phyloP scores from a whole-genome alignment of 805 yeast species.

The Starmerella sp. region DNA sequence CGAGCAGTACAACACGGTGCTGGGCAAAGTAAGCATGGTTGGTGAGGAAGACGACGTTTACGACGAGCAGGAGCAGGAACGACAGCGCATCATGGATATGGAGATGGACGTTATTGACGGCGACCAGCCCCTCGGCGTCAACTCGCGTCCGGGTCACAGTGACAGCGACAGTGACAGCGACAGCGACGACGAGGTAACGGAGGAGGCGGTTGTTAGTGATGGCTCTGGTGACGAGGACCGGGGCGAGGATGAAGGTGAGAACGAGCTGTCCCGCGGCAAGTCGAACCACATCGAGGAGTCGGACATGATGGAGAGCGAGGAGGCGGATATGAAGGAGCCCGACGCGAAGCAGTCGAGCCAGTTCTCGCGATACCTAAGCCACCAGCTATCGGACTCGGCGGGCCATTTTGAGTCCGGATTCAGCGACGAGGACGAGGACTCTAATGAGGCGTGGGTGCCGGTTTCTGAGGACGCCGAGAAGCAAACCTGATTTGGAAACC shows the following conservation, averaged over 20 bases:
- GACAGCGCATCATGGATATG: slow-evolving; percentile 14
- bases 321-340: neutral
- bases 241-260: neutral
- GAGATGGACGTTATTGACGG: slow-evolving; percentile 25
- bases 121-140: neutral
- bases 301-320: neutral
- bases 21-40: slow-evolving; percentile 49
- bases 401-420: slow-evolving; percentile 30
- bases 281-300: neutral
- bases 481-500: neutral
- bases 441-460: slow-evolving; percentile 17
- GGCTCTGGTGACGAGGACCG: slow-evolving; percentile 26
- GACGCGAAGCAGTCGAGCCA: slow-evolving; percentile 32
- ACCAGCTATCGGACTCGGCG: slow-evolving; percentile 37
- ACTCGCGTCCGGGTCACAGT: slow-evolving; percentile 9
- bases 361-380: slow-evolving; percentile 65
- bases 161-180: slow-evolving; percentile 25
- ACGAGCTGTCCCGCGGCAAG: neutral
- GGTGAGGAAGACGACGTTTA: slow-evolving; percentile 28
- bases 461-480: slow-evolving; percentile 9
- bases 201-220: slow-evolving; percentile 13
- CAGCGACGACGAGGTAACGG: slow-evolving; percentile 19
- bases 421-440: slow-evolving; percentile 38
- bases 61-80: slow-evolving; percentile 24
- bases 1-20: slow-evolving; percentile 84